Conservation (phyloP, 345 rosid species). For the Anacardium occidentale region DNA sequence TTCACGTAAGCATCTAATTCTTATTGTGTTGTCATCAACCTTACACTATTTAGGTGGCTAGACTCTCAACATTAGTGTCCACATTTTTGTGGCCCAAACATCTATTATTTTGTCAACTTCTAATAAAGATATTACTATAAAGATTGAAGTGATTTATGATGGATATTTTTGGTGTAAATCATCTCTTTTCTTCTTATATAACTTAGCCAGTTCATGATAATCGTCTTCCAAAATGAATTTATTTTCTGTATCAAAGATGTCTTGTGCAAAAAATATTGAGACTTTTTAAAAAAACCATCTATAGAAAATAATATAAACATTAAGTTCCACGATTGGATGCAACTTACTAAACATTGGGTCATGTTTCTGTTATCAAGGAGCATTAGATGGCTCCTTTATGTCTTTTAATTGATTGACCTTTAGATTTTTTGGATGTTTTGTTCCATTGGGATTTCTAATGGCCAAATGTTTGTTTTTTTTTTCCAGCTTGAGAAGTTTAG, state of each 20-base stretch:
- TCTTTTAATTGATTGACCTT: not conserved
- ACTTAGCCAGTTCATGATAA: not conserved
- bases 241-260: not conserved
- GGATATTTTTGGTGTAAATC: not conserved
- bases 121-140: not conserved
- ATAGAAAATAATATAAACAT: not conserved
- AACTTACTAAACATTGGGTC: not conserved
- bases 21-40: too few relatives aligned
- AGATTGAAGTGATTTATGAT: not conserved
- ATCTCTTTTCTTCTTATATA: not conserved
- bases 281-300: not conserved
- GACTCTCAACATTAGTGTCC: not conserved
- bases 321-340: conserved; percentile 4
- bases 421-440: not conserved
- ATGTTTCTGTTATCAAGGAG: not conserved
- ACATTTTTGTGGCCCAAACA: not conserved
- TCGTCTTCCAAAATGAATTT: too few relatives aligned
- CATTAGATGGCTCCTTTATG: not conserved
- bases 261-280: conserved; percentile 4
- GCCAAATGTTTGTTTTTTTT: not conserved
- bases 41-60: not conserved
- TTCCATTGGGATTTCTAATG: not conserved
- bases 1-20: conserved; percentile 75
- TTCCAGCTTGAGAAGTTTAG: conserved; percentile 89
- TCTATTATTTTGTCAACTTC: not conserved